Evolutionary conservation across 2,329 filamentous ascomycete genomes (phyloP).

Genomic region (Neofusicoccum kwambonambiense): DNA sequence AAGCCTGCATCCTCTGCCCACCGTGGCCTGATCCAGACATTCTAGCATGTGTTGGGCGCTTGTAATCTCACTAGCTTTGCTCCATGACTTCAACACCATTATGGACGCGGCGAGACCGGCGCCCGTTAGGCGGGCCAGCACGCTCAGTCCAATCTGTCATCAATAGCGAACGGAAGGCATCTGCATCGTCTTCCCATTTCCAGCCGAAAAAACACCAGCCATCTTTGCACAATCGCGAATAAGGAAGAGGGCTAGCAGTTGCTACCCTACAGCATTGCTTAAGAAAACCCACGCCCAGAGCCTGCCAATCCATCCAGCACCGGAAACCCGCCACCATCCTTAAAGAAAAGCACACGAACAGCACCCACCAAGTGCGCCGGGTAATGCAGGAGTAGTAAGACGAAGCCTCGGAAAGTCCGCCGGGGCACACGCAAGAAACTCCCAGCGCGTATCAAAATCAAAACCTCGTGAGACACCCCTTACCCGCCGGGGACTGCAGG

Average conservation of each 20-base stretch:
- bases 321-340: conserved; percentile 2
- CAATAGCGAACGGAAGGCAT: not conserved
- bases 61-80: not conserved
- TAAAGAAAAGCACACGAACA: conserved; percentile 11
- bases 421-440: conserved; percentile 16
- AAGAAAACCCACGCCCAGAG: conserved; percentile 7
- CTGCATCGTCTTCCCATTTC: not conserved
- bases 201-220: not conserved
- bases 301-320: conserved; percentile 10
- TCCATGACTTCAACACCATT: not conserved
- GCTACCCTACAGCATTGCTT: conserved; percentile 15
- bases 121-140: too few species aligned
- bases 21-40: too few species aligned
- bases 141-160: not conserved
- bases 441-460: conserved; percentile 14
- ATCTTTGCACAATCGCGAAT: not conserved
- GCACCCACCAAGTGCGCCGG: conserved; percentile 15
- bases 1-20: not conserved
- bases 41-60: not conserved
- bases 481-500: not conserved
- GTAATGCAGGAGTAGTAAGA: conserved; percentile 17
- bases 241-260: conserved; percentile 5
- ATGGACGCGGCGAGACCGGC: too few species aligned
- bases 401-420: conserved; percentile 15
- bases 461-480: conserved; percentile 2